phyloP scores from a whole-genome alignment of 805 yeast species.

The Starmerella stigmatis region DNA sequence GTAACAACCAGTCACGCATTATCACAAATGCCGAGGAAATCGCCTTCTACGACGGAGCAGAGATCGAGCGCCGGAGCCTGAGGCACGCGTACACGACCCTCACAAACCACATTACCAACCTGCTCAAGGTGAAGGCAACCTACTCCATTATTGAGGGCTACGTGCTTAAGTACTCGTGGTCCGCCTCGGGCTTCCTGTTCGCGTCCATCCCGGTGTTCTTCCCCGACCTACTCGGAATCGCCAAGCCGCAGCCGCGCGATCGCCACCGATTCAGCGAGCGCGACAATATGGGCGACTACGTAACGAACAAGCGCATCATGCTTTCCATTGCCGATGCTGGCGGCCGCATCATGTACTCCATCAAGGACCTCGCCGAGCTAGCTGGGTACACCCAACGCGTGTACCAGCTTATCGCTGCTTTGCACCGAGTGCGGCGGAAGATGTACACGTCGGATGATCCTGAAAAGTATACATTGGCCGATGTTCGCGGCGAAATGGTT shows the following conservation, averaged over 20 bases:
- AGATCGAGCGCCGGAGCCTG: constrained; percentile 62
- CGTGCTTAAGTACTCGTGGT: constrained; percentile 84
- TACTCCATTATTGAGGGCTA: constrained; percentile 77
- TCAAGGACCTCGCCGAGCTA: constrained; percentile 80
- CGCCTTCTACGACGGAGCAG: constrained; percentile 84
- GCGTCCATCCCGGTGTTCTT: constrained; percentile 81
- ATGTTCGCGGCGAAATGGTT: constrained; percentile 64
- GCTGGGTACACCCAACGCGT: constrained; percentile 86
- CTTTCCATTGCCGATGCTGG: constrained; percentile 92
- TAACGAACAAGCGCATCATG: constrained; percentile 83
- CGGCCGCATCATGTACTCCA: constrained; percentile 84
- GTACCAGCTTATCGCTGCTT: constrained; percentile 58
- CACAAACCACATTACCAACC: constrained; percentile 43
- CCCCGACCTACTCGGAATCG: constrained; percentile 33
- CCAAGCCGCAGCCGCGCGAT: constrained; percentile 11
- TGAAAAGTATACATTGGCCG: constrained; percentile 32
- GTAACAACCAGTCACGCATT: constrained; percentile 73
- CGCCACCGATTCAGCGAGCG: constrained; percentile 22
- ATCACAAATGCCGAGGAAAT: constrained; percentile 88
- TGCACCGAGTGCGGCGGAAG: constrained; percentile 70
- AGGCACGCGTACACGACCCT: constrained; percentile 47
- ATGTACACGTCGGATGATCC: constrained; percentile 23
- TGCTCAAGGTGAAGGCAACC: constrained; percentile 49
- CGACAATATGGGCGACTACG: constrained; percentile 68
- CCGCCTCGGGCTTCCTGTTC: constrained; percentile 86